These are phyloP conservation scores for Naganishia friedmannii DNA, from an alignment of 768 basidiomycete genomes.

Conservation along the genomic window DNA sequence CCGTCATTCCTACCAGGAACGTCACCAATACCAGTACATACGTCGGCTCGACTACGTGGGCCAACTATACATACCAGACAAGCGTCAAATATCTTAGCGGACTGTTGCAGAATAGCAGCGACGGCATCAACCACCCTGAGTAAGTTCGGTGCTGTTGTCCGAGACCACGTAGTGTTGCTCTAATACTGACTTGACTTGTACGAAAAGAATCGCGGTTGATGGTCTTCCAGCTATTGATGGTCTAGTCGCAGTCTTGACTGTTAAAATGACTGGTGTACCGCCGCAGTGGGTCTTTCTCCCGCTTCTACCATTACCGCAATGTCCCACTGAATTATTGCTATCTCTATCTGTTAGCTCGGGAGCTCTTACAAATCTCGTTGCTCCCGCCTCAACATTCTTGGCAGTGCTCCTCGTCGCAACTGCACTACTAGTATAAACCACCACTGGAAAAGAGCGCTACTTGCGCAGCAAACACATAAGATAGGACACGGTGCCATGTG, in stretches of 20 bases:
- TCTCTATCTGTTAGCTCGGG: neutral
- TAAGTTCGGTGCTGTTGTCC: neutral
- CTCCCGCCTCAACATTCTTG: slow-evolving; percentile 1
- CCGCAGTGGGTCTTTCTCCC: neutral
- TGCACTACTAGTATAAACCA: neutral
- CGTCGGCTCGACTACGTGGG: slow-evolving; percentile 63
- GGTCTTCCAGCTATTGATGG: slow-evolving; percentile 65
- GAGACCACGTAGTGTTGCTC: neutral
- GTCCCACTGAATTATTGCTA: neutral
- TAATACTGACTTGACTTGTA: neutral
- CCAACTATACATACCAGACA: slow-evolving; percentile 71
- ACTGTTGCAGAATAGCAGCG: slow-evolving; percentile 66
- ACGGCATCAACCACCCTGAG: slow-evolving; percentile 51
- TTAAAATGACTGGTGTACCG: slow-evolving; percentile 59
- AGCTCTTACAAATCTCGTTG: neutral
- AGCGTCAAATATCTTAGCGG: slow-evolving; percentile 68
- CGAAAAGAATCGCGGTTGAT: slow-evolving; percentile 36
- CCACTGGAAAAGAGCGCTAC: too few relatives aligned
- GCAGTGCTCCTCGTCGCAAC: neutral
- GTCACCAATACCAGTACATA: slow-evolving; percentile 64
- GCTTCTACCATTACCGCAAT: neutral
- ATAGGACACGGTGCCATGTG: too few relatives aligned
- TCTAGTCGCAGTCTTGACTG: slow-evolving; percentile 71
- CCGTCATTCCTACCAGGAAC: slow-evolving; percentile 27
- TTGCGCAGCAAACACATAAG: too few relatives aligned